These are phyloP conservation scores for Starmerella roubikii DNA, from an alignment of 805 yeast species.

Conservation along the genomic window DNA sequence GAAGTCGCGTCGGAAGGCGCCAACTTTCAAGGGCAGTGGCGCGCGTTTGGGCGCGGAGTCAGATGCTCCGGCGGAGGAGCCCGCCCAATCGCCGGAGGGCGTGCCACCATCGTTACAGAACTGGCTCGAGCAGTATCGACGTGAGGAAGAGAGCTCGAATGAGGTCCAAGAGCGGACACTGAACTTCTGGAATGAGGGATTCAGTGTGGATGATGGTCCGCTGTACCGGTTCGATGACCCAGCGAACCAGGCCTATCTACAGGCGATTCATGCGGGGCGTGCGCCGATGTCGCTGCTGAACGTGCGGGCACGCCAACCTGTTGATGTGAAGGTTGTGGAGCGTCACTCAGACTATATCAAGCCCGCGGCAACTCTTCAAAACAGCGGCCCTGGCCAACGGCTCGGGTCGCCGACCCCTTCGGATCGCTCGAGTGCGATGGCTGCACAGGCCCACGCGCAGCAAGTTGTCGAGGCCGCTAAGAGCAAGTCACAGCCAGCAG, in stretches of 20 bases:
- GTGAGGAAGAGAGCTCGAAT: slow-evolving; percentile 8
- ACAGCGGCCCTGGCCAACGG: slow-evolving; percentile 62
- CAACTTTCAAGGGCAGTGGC: slow-evolving; percentile 24
- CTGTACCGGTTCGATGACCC: slow-evolving; percentile 86
- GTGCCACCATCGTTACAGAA: background rate
- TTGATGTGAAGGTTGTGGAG: slow-evolving; percentile 74
- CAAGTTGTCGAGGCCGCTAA: background rate
- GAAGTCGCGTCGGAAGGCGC: background rate
- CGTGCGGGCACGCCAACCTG: slow-evolving; percentile 83
- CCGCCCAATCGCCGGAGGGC: background rate
- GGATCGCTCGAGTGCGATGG: background rate
- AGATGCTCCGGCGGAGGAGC: slow-evolving; percentile 10
- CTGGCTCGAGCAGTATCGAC: slow-evolving; percentile 5
- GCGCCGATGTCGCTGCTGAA: slow-evolving; percentile 77
- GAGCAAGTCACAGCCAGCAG: background rate
- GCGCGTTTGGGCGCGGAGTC: slow-evolving; percentile 25
- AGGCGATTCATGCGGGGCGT: slow-evolving; percentile 73
- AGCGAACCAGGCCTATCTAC: slow-evolving; percentile 60
- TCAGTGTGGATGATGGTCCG: slow-evolving; percentile 85
- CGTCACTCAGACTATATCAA: slow-evolving; percentile 70
- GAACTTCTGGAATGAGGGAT: slow-evolving; percentile 94
- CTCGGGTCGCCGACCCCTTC: slow-evolving; percentile 23
- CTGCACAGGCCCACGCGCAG: background rate
- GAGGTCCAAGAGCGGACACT: slow-evolving; percentile 59
- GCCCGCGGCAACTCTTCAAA: slow-evolving; percentile 56